phyloP scores from a whole-genome alignment of 2,329 filamentous ascomycete genomes.

The Ceratocystis alfenasii region DNA sequence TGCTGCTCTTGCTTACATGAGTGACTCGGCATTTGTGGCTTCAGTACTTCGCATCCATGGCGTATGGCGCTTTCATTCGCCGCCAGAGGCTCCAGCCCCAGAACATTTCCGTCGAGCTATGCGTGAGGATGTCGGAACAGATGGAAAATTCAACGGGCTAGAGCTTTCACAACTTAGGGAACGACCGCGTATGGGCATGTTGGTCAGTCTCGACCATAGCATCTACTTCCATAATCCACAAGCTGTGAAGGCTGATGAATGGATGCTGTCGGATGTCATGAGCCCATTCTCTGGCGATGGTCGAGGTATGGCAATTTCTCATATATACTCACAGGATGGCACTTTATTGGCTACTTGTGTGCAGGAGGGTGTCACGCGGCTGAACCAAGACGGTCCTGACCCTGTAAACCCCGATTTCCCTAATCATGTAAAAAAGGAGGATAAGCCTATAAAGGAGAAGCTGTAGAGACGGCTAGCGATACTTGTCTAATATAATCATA shows the following conservation, averaged over 20 bases:
- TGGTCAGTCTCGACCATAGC: conserved; percentile 68
- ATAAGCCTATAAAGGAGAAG: conserved; percentile 12
- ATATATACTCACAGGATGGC: conserved; percentile 59
- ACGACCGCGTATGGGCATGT: conserved; percentile 61
- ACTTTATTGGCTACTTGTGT: conserved; percentile 65
- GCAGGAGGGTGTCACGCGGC: conserved; percentile 47
- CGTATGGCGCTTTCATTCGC: conserved; percentile 58
- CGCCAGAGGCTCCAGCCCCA: conserved; percentile 30
- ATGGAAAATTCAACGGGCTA: conserved; percentile 30
- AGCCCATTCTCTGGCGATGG: conserved; percentile 71
- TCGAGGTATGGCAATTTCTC: conserved; percentile 61
- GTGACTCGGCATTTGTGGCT: conserved; percentile 85
- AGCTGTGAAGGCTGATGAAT: conserved; percentile 51
- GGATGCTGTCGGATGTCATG: conserved; percentile 71
- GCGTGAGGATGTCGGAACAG: conserved; percentile 17
- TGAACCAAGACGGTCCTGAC: conserved; percentile 19
- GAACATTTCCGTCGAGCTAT: conserved; percentile 14
- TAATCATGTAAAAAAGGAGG: conserved; percentile 24
- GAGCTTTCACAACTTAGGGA: conserved; percentile 38
- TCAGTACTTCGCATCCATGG: conserved; percentile 72
- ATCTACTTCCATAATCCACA: conserved; percentile 56
- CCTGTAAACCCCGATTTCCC: conserved; percentile 20
- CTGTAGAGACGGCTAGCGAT: background rate
- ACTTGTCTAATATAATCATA: background rate
- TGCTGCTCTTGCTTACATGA: conserved; percentile 82